A percentile compares a stretch with the other conserved stretches of the same genome.
These are phyloP conservation scores for Rhodotorula sp. DNA, from an alignment of 1,284 basidiomycete species.

Conservation along the genomic window DNA sequence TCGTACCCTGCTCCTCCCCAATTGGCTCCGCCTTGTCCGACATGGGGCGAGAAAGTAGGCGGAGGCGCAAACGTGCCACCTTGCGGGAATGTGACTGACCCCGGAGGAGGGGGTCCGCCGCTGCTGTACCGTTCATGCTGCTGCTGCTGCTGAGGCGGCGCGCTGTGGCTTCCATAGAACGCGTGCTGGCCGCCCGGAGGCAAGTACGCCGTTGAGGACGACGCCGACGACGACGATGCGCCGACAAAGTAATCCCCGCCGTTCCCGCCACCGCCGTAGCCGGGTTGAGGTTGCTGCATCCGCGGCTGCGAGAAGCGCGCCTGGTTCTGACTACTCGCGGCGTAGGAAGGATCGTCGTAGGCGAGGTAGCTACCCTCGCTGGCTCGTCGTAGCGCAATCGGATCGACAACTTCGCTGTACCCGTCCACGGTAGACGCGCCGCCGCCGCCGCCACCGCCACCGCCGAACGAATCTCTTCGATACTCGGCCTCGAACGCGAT, in stretches of 20 bases:
- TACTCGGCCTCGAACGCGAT: background rate
- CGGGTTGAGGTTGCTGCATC: background rate
- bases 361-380: constrained; percentile 26
- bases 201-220: background rate
- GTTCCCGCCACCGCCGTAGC: background rate
- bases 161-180: background rate
- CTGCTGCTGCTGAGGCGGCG: background rate
- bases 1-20: constrained; percentile 34
- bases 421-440: constrained; percentile 17
- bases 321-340: background rate
- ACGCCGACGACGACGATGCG: background rate
- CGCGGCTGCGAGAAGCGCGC: constrained; percentile 1
- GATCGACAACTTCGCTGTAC: constrained; percentile 19
- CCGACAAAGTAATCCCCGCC: constrained; percentile 9
- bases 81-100: background rate
- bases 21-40: no score
- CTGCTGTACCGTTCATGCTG: background rate
- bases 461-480: constrained; percentile 3
- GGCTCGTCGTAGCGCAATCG: background rate
- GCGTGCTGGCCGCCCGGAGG: background rate
- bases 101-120: background rate
- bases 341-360: constrained; percentile 25
- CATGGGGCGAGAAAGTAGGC: background rate
- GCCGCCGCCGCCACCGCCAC: background rate
- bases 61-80: constrained; percentile 26